These are phyloP conservation scores for Starmerella tilneyi DNA, from an alignment of 805 yeast species.

Conservation along the genomic window DNA sequence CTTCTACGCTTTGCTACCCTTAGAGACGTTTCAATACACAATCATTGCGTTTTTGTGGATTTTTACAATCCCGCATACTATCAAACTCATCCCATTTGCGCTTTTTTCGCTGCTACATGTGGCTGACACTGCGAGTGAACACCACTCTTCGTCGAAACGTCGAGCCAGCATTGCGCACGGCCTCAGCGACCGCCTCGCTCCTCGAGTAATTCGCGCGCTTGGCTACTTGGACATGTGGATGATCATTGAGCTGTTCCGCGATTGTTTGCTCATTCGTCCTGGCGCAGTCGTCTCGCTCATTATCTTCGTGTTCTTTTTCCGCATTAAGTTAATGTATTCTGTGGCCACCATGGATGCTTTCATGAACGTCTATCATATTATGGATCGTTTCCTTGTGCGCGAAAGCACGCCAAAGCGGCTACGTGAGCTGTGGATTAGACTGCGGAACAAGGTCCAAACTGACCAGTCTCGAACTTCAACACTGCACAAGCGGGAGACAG, in stretches of 20 bases:
- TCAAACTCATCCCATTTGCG: conserved; percentile 61
- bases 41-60: conserved; percentile 45
- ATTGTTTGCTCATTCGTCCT: conserved; percentile 47
- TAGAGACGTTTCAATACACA: conserved; percentile 66
- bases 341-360: conserved; percentile 55
- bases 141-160: conserved; percentile 9
- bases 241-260: conserved; percentile 35
- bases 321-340: conserved; percentile 62
- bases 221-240: conserved; percentile 44
- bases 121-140: conserved; percentile 35
- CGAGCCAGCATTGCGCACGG: conserved; percentile 7
- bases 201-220: conserved; percentile 23
- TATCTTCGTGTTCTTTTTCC: conserved; percentile 48
- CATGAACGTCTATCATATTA: conserved; percentile 48
- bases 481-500: conserved; percentile 15
- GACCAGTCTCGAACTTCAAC: conserved; percentile 13
- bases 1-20: conserved; percentile 51
- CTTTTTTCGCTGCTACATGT: conserved; percentile 70
- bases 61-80: conserved; percentile 47
- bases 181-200: conserved; percentile 16
- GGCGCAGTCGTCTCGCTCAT: conserved; percentile 51
- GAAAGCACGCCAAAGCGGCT: conserved; percentile 42
- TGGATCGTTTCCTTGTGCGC: conserved; percentile 43
- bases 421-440: conserved; percentile 40
- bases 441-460: conserved; percentile 32